These are phyloP conservation scores for Suillus subluteus DNA, from an alignment of 768 basidiomycete genomes.

Conservation along the genomic window DNA sequence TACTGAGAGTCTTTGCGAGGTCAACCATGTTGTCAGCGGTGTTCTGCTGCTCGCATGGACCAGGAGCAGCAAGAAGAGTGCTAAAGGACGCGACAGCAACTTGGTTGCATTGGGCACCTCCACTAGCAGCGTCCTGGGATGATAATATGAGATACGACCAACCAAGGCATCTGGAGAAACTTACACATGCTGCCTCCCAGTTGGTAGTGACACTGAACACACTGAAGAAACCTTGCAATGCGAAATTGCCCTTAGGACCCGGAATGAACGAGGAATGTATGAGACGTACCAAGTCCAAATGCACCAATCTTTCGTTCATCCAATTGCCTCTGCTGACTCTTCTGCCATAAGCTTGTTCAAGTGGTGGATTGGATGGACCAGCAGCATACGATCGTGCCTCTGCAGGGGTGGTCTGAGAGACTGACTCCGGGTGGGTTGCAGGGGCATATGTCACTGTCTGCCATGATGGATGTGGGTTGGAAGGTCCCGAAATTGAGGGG, in stretches of 20 bases:
- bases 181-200: constrained; percentile 54
- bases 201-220: no score
- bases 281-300: no score
- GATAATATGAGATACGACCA: background rate
- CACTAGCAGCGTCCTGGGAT: constrained; percentile 54
- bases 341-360: no score
- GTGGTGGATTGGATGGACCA: constrained; percentile 27
- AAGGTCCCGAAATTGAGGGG: constrained; percentile 37
- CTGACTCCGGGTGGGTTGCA: constrained; percentile 36
- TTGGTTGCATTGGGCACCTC: constrained; percentile 59
- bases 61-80: constrained; percentile 60
- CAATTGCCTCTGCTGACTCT: no score
- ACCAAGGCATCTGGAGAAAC: constrained; percentile 21
- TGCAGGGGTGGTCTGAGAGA: constrained; percentile 31
- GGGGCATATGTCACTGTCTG: constrained; percentile 40
- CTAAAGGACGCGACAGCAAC: constrained; percentile 56
- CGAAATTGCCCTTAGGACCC: no score
- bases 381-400: constrained; percentile 36
- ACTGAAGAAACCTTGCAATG: no score
- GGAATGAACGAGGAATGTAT: no score
- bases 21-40: constrained; percentile 57
- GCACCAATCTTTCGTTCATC: no score
- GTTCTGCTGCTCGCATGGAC: constrained; percentile 59
- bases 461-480: constrained; percentile 37
- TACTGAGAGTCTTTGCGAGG: constrained; percentile 47